Base-by-base conservation (phyloP, 345 rosid genomes). In the Salix suchowensis region DNA sequence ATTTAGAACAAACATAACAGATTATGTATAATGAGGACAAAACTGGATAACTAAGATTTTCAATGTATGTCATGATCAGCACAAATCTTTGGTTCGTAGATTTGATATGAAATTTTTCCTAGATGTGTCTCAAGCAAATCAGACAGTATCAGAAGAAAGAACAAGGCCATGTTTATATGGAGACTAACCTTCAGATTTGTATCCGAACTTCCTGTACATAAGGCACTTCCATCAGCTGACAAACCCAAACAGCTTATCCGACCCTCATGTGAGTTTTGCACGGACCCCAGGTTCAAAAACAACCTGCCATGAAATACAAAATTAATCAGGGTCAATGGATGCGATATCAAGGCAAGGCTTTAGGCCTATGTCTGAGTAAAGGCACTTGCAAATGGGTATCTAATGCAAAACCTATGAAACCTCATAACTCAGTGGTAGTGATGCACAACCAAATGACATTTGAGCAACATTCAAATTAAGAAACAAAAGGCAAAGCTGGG, bases 201-300 rank as follows among this genome's bases (percentile, higher is more conserved):
- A 84, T 96, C 99, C 85, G 78, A 96, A 87, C 99, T 94, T 87
- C 99, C 99, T 77, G 98, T 94, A 85, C 99, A 96, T 79, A 96
- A 84, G 82, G 99, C 97, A 86, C 99, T 96, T 84, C 99, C 99
- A 84, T 96, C 98, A 79, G 95, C 86, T 62, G 98, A 92, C 88
- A 94, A 80, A 69, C 97, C 98, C 89, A 96, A 86, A 84, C 99
- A 96, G 81, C 84, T 94, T 82, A 96, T 88, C 81, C 90, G 85
- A 46, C 71, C 72, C 78, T 79, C 90, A 64, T 96, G 99, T 1
- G 98, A 92, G 82, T 87, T 90, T n/a, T 92, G 97, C 67, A 91
- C 82, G 30, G 86, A 50, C 71, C 94, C 91, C 86, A 96, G 83
- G 84, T 96, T 79, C 88, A 92, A 86, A 86, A 62, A 91, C 98